A percentile compares a stretch with the other conserved stretches of the same genome.
Conservation (phyloP, 176 grass and related monocot species). For the Triticum aestivum region IWGSC_CS_RefSeq_v2.1 NC_057800.1:255890965-255891464, state of each 20-base stretch:
- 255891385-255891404: conserved; percentile 72
- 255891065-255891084: conserved; percentile 47
- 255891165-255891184: not conserved
- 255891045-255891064: conserved; percentile 53
- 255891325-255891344: conserved; percentile 82
- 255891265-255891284: conserved; percentile 86
- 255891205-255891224: conserved; percentile 71
- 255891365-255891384: conserved; percentile 80
- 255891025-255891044: conserved; percentile 54
- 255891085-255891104: conserved; percentile 82
- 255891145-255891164: not conserved
- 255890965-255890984: not conserved
- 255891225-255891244: conserved; percentile 87
- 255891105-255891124: conserved; percentile 68
- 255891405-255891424: conserved; percentile 94
- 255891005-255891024: conserved; percentile 72
- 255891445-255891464: conserved; percentile 85
- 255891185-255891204: conserved; percentile 64
- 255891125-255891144: not conserved
- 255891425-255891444: conserved; percentile 87
- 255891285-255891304: conserved; percentile 82
- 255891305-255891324: conserved; percentile 93
- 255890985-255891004: not conserved
- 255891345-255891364: conserved; percentile 86
- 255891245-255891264: conserved; percentile 87